A percentile compares a stretch with the other conserved stretches of the same genome.
These are phyloP conservation scores for Vachellia pachyceras DNA, from an alignment of 306 rosid genomes.

Conservation along the genomic window DNA sequence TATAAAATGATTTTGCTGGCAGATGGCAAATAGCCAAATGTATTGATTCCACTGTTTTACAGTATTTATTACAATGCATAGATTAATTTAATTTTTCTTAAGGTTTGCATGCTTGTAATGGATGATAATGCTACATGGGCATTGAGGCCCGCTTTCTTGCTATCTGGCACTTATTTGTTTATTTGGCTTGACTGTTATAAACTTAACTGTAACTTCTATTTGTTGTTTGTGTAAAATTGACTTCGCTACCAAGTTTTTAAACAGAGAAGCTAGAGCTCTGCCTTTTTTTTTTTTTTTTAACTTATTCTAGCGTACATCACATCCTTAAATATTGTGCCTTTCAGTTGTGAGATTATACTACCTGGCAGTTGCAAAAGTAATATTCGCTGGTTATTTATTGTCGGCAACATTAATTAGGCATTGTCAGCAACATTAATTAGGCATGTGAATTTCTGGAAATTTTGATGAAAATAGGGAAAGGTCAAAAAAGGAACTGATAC, in stretches of 20 bases:
- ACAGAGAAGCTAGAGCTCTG: constrained; percentile 32
- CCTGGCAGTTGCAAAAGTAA: constrained; percentile 12
- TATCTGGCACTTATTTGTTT: not conserved
- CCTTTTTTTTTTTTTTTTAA: not conserved
- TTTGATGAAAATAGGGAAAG: constrained; percentile 29
- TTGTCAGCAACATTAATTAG: no score
- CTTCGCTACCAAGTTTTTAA: not conserved
- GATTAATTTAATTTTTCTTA: not conserved
- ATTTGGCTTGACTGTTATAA: constrained; percentile 11
- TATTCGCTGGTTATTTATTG: constrained; percentile 1
- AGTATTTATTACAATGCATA: not conserved
- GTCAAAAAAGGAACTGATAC: not conserved
- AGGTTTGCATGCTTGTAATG: constrained; percentile 2
- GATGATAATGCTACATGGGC: constrained; percentile 16
- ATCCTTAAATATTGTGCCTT: not conserved
- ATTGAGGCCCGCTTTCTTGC: constrained; percentile 10
- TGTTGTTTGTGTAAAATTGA: constrained; percentile 23
- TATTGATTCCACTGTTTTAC: constrained; percentile 13
- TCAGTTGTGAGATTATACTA: constrained; percentile 1
- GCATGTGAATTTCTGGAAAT: constrained; percentile 8
- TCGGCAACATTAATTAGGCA: no score
- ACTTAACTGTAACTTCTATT: constrained; percentile 25
- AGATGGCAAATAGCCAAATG: not conserved
- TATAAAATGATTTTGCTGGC: constrained; percentile 24
- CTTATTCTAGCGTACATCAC: constrained; percentile 14